Conservation (phyloP, 768 basidiomycete species). For the Lactifluus piperatus region DNA sequence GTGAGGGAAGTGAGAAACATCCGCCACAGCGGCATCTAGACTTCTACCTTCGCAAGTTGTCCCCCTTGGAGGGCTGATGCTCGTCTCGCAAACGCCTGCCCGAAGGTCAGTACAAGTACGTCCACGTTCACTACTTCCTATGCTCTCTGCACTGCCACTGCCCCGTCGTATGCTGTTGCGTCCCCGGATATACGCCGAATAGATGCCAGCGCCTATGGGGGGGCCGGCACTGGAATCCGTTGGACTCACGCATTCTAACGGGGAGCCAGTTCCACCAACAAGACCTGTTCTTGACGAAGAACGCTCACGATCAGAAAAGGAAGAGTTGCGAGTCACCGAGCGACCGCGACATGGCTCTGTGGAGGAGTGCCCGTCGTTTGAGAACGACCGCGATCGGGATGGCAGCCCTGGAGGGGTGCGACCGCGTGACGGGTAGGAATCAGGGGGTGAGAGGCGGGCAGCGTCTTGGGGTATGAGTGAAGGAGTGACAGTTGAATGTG, state of each 20-base stretch:
- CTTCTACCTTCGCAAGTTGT: neutral
- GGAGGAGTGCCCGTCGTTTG: constrained; percentile 22
- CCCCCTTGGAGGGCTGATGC: constrained; percentile 6
- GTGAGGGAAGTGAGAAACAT: neutral
- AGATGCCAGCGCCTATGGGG: constrained; percentile 16
- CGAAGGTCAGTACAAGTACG: constrained; percentile 13
- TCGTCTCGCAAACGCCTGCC: constrained; percentile 14
- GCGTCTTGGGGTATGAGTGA: constrained; percentile 19
- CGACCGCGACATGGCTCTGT: constrained; percentile 36
- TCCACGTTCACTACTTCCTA: constrained; percentile 16
- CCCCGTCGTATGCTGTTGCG: constrained; percentile 14
- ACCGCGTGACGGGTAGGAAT: constrained; percentile 20
- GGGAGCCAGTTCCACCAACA: constrained; percentile 29
- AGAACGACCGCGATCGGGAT: constrained; percentile 23
- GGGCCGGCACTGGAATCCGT: constrained; percentile 26
- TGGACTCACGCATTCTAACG: constrained; percentile 30
- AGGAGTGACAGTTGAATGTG: constrained; percentile 2
- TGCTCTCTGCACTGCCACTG: constrained; percentile 4
- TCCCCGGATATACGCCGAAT: constrained; percentile 11
- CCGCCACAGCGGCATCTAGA: neutral
- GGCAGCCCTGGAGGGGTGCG: constrained; percentile 17
- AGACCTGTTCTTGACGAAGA: constrained; percentile 28
- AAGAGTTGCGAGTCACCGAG: constrained; percentile 45
- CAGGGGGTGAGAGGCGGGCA: constrained; percentile 21
- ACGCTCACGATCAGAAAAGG: constrained; percentile 44